Conservation (phyloP, 1,284 basidiomycete species). For the Sanghuangporus baumii region DNA sequence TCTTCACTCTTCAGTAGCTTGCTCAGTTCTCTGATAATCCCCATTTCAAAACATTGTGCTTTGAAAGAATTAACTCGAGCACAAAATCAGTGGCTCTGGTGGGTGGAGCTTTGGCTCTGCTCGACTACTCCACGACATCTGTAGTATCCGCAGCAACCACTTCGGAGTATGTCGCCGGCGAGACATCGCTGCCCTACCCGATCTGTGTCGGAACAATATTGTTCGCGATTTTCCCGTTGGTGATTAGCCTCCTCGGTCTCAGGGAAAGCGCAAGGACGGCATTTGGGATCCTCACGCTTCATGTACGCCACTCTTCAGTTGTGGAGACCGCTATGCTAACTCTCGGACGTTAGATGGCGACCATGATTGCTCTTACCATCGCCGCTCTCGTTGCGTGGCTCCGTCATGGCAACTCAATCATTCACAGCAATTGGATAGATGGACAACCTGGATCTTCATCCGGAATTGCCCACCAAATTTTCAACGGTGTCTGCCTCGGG, state of each 20-base stretch:
- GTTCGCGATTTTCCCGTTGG: constrained; percentile 45
- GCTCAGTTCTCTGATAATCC: not conserved
- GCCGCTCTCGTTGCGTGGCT: constrained; percentile 47
- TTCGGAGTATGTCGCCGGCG: constrained; percentile 57
- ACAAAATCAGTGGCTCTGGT: constrained; percentile 54
- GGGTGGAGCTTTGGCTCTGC: constrained; percentile 53
- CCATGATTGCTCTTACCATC: constrained; percentile 50
- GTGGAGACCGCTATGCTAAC: not conserved
- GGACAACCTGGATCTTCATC: constrained; percentile 28
- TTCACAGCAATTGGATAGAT: constrained; percentile 50
- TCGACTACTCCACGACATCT: constrained; percentile 61
- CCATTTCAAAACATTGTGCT: not conserved
- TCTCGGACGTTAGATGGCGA: constrained; percentile 37
- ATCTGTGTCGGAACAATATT: constrained; percentile 42
- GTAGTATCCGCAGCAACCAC: constrained; percentile 69
- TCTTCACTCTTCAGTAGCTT: not conserved
- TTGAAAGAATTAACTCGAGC: constrained; percentile 50
- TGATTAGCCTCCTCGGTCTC: constrained; percentile 52
- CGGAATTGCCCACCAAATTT: constrained; percentile 41
- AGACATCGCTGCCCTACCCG: constrained; percentile 50
- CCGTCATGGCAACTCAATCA: constrained; percentile 38
- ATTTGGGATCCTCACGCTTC: constrained; percentile 47
- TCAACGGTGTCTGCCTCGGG: constrained; percentile 59
- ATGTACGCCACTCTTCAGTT: constrained; percentile 36
- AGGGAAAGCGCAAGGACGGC: constrained; percentile 58